These are phyloP conservation scores for Martensiomyces pterosporus DNA, from an alignment of 192 early-diverging fungal species.

Conservation along the genomic window DNA sequence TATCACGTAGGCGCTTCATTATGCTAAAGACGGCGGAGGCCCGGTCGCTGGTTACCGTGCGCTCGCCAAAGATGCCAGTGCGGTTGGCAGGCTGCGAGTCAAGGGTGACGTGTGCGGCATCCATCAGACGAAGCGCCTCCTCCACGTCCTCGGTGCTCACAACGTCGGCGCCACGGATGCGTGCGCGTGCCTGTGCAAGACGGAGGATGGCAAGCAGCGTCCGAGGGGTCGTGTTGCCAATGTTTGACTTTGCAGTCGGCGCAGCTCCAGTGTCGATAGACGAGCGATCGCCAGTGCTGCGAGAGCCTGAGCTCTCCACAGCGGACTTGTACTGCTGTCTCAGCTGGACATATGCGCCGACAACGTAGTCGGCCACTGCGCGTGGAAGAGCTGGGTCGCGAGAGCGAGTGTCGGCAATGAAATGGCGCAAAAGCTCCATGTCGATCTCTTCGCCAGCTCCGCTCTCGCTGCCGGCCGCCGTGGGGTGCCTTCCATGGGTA, in stretches of 20 bases:
- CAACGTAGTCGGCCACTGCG: constrained; percentile 80
- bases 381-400: constrained; percentile 69
- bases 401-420: constrained; percentile 75
- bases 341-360: constrained; percentile 78
- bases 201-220: constrained; percentile 85
- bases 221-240: constrained; percentile 55
- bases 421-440: constrained; percentile 77
- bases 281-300: constrained; percentile 11
- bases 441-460: constrained; percentile 55
- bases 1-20: constrained; percentile 68
- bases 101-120: constrained; percentile 84
- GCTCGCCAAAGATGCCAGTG: constrained; percentile 28
- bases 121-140: constrained; percentile 83
- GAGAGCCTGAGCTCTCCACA: constrained; percentile 7
- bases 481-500: constrained; percentile 74
- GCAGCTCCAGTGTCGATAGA: constrained; percentile 20
- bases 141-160: constrained; percentile 76
- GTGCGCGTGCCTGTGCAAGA: constrained; percentile 76
- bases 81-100: constrained; percentile 50
- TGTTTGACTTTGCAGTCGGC: constrained; percentile 13
- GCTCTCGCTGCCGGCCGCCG: constrained; percentile 39
- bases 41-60: constrained; percentile 36
- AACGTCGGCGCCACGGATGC: constrained; percentile 65
- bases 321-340: constrained; percentile 59
- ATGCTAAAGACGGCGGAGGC: constrained; percentile 72